Evolutionary conservation across 2,329 filamentous ascomycete genomes (phyloP), one percentile per base, ranked within the genome.

Genomic region (Bipolaris zeicola): DNA sequence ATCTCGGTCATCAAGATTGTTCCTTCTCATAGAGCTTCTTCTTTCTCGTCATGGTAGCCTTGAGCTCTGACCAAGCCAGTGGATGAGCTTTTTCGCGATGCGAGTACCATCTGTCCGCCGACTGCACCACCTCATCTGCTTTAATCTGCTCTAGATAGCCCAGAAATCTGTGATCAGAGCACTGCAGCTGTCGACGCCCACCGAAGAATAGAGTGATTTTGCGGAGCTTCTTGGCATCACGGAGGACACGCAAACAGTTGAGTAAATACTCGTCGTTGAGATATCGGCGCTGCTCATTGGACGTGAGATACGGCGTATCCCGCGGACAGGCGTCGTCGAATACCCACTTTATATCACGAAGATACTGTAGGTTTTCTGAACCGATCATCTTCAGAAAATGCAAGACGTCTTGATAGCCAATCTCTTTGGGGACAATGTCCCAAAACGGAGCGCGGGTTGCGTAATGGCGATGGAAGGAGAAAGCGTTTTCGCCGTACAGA

Each of bases 401-500:
- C 6, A 78, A 74, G 16, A 77, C 66, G 47, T 79, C 77, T 47
- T 76, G 76, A 68, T 80, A 83, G 38, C 80, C 81, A 34, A 82
- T 74, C 62, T 82, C 81, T 53, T 75, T 78, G 55, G 75, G 78
- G 16, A 74, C 64, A 2, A 68, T 60, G 34, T 74, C 73, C 71
- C 76, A 81, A 71, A 76, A 81, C 34, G 61, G 73, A 55, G 62
- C 74, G 39, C 79, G 76, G 3, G 64, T 73, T n/a, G 60, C 59
- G 43, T 58, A 62, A 52, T 73, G 76, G 36, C 77, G 76, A 38
- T 73, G 69, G 57, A 83, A 80, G 37, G 71, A 59, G 67, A 83
- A 83, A 2, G 66, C 70, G 60, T 83, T 83, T 59, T 81, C 77
- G n/a, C 78, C 75, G 58, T 84, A 84, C 0, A 84, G 71, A 36